A percentile compares a stretch with the other conserved stretches of the same genome.
Conservation (phyloP, 2,329 filamentous ascomycete genomes). For the Botrytis deweyae region DNA sequence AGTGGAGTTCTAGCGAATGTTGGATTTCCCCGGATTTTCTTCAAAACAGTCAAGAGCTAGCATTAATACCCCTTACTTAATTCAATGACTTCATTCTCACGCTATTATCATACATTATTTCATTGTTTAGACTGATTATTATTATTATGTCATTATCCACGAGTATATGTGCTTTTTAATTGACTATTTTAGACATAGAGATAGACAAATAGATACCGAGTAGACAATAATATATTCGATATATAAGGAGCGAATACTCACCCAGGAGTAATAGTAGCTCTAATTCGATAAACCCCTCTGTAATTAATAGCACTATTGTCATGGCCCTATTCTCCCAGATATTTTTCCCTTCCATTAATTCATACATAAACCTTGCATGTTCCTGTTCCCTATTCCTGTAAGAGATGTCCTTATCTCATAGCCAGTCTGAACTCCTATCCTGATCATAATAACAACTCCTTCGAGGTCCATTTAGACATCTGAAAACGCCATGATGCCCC, state of each 20-base stretch:
- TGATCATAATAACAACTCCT: background rate
- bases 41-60: background rate
- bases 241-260: background rate
- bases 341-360: conserved; percentile 3
- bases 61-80: background rate
- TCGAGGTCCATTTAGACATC: background rate
- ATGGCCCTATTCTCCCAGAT: background rate
- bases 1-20: conserved; percentile 6
- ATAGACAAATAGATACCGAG: background rate
- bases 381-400: background rate
- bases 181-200: background rate
- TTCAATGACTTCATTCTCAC: background rate
- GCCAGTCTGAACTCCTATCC: conserved; percentile 1
- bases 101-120: background rate
- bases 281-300: background rate
- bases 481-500: background rate
- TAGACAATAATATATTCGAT: background rate
- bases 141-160: background rate
- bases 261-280: background rate
- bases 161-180: background rate
- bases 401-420: background rate
- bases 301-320: background rate
- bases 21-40: conserved; percentile 1
- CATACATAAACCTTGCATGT: conserved; percentile 5
- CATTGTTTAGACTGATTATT: background rate